A percentile compares a stretch with the other conserved stretches of the same genome.
phyloP scores from a whole-genome alignment of 2,329 filamentous ascomycete genomes.

The Ophiostoma populinum region DNA sequence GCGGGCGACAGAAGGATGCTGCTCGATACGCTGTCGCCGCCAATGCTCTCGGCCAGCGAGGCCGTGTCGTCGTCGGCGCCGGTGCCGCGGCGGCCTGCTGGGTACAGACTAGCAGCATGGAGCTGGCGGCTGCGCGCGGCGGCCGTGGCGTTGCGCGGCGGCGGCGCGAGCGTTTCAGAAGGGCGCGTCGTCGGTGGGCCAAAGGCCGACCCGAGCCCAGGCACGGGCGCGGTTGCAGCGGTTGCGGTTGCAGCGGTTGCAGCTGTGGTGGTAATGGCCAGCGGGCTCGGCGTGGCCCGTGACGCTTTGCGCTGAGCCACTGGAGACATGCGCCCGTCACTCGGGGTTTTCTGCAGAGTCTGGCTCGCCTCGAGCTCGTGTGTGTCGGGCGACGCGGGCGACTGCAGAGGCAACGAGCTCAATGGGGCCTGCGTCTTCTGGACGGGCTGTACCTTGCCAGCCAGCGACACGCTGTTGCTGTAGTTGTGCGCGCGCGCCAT shows the following conservation, averaged over 20 bases:
- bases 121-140: neutral
- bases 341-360: no score
- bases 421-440: neutral
- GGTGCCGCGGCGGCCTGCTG: neutral
- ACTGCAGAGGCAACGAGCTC: no score
- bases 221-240: neutral
- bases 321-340: neutral
- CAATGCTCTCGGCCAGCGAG: constrained; percentile 6
- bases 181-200: neutral
- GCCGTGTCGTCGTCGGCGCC: neutral
- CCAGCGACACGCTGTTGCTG: neutral
- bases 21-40: constrained; percentile 10
- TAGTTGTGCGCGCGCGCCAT: neutral
- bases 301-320: neutral
- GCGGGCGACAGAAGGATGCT: constrained; percentile 10
- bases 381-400: no score
- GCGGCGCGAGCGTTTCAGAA: neutral
- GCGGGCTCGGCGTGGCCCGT: neutral
- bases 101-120: neutral
- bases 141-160: neutral
- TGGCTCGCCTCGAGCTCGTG: no score
- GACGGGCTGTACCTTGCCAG: no score
- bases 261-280: no score
- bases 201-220: neutral
- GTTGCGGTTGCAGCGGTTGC: no score